Conservation (phyloP, 192 early-diverging fungal genomes). For the Coemansia asiatica region DNA sequence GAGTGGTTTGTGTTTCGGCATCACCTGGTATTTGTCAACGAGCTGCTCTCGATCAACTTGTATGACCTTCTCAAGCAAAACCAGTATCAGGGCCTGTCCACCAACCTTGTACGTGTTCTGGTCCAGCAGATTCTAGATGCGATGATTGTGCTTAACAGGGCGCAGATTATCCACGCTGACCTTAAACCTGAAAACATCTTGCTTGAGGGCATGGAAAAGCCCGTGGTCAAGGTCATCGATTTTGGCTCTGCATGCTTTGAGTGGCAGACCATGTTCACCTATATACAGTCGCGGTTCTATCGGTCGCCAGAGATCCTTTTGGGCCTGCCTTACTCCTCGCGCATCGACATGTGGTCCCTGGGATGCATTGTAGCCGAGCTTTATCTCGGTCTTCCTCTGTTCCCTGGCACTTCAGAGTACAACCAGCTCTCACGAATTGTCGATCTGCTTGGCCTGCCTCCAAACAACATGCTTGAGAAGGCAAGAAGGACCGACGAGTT, state of each 20-base stretch:
- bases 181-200: constrained; percentile 98
- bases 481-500: constrained; percentile 85
- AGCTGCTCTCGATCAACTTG: constrained; percentile 93
- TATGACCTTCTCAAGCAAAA: constrained; percentile 99
- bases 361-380: constrained; percentile 98
- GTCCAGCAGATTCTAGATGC: constrained; percentile 92
- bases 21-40: constrained; percentile 97
- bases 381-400: constrained; percentile 92
- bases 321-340: constrained; percentile 86
- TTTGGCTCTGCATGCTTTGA: constrained; percentile 98
- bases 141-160: constrained; percentile 80
- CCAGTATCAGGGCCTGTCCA: constrained; percentile 90
- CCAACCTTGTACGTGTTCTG: constrained; percentile 91
- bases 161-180: constrained; percentile 95
- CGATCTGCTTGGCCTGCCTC: constrained; percentile 89
- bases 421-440: constrained; percentile 93
- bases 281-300: constrained; percentile 98
- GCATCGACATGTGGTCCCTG: constrained; percentile 98
- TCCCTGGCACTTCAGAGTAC: constrained; percentile 95
- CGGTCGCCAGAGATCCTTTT: constrained; percentile 93
- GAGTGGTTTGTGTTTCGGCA: constrained; percentile 91
- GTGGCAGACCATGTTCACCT: constrained; percentile 92
- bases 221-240: constrained; percentile 97
- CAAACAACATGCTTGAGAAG: constrained; percentile 89
- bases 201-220: constrained; percentile 82